Evolutionary conservation across 2,329 filamentous ascomycete genomes (phyloP).

Genomic region (Parastagonospora nodorum): DNA sequence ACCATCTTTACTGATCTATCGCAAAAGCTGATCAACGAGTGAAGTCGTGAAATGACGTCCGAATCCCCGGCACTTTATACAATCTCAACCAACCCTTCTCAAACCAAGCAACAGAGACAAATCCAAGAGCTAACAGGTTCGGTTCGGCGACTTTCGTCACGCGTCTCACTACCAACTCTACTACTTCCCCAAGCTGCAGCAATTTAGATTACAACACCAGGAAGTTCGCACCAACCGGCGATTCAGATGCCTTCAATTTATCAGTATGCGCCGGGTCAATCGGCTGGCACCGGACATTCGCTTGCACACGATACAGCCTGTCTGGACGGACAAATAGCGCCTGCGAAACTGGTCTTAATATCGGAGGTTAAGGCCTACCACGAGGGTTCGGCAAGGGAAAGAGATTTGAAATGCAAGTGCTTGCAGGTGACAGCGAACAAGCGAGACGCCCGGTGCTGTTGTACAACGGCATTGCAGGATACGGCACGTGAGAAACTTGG

Average conservation of each 20-base stretch:
- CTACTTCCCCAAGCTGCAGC: neutral
- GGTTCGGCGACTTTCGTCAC: neutral
- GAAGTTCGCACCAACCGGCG: constrained; percentile 1
- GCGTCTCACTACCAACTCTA: constrained; percentile 1
- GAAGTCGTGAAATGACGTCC: neutral
- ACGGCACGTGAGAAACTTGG: constrained; percentile 21
- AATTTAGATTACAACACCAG: constrained; percentile 1
- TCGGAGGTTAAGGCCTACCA: neutral
- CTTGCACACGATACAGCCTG: neutral
- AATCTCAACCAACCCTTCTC: neutral
- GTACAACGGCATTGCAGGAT: constrained; percentile 7
- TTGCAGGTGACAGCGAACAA: neutral
- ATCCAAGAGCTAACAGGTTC: neutral
- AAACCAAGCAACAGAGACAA: too few relatives aligned
- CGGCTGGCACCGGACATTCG: neutral
- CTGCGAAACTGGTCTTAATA: neutral
- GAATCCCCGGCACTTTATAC: constrained; percentile 4
- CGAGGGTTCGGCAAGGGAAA: neutral
- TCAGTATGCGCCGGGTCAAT: constrained; percentile 2
- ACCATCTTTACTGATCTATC: constrained; percentile 9
- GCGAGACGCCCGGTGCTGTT: constrained; percentile 7
- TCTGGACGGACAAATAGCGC: constrained; percentile 4
- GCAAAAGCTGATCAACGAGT: neutral
- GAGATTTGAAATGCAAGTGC: neutral
- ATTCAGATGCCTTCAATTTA: constrained; percentile 7